Base-by-base conservation (phyloP, 2,329 filamentous ascomycete genomes). In the Botrytis medusae region DNA sequence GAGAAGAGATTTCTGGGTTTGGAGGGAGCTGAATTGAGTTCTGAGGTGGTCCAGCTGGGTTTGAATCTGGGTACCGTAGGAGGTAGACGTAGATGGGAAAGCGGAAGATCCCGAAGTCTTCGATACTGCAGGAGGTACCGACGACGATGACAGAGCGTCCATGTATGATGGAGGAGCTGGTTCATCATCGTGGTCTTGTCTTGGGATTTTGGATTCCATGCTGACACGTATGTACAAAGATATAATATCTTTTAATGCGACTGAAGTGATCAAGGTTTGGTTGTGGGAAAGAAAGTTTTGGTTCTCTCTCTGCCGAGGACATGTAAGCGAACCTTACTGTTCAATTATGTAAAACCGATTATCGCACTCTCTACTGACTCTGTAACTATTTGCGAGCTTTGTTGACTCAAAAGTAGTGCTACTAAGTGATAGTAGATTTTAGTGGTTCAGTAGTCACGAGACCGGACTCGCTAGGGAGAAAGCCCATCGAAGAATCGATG, bases 151-250 rank as follows among this genome's bases (percentile, higher is more conserved):
- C 20, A 73, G 22, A 16, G 67, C 75, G 12, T 76, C 74, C 25
- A 78, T 76, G 20, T 68, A 75, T 69, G 78, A 78, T 8, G 79
- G 76, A 5, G 79, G 79, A 22, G 78, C 77, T 64, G 76, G 71
- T 8, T 70, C 62, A 29, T 75, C 75, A 8, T 76, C 69, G 8
- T 74, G 18, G 29, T 51, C 73, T 62, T 74, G 61, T 44, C 61
- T 54, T 8, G 57, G 44, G 8, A 72, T 25, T 68, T 79, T 78
- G 46, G 74, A 74, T 62, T 76, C 76, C 78, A 80, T 80, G 5
- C 12, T 73, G 61, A 22, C 1, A 54, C 10, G 16, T 54, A 9
- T 12, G 42, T 22, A 10, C 64, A 54, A 54, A 14, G n/a, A 22
- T 68, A 12, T 40, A 12, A 48, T n/a, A 8, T 5, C 14, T 48